Evolutionary conservation across 306 rosid species (phyloP).

Genomic region (Cucumis cinereus): DNA sequence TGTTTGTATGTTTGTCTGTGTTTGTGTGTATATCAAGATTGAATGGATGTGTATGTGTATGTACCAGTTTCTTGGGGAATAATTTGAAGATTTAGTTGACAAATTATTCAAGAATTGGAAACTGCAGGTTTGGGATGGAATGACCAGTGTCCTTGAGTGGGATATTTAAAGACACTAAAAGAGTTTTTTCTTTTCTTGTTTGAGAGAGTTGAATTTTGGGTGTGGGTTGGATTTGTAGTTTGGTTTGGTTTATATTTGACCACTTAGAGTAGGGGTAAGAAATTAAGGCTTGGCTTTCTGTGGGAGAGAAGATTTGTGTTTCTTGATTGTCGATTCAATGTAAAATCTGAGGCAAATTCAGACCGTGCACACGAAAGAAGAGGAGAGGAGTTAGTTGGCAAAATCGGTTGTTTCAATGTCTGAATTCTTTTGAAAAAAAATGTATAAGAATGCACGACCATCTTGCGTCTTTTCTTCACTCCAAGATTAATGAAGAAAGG

Average conservation of each 20-base stretch:
- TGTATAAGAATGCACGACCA: neutral
- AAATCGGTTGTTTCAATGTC: neutral
- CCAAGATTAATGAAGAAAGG: neutral
- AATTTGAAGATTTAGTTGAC: neutral
- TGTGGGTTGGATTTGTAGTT: neutral
- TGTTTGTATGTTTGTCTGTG: neutral
- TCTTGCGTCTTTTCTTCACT: neutral
- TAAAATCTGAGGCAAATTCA: neutral
- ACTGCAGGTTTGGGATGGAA: neutral
- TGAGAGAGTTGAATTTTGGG: neutral
- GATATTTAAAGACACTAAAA: neutral
- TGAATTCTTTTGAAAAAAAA: neutral
- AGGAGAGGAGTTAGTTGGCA: neutral
- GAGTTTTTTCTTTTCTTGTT: neutral
- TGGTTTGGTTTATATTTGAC: neutral
- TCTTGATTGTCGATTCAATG: neutral
- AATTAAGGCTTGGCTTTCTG: neutral
- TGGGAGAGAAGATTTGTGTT: neutral
- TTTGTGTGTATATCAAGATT: neutral
- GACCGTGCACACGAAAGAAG: neutral
- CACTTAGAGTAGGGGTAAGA: neutral
- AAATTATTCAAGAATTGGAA: neutral
- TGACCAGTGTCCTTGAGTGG: neutral
- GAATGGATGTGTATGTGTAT: neutral
- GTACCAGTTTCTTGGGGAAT: neutral